phyloP scores from a whole-genome alignment of 495 filamentous ascomycete genomes.

The Tirmania nivea region DNA sequence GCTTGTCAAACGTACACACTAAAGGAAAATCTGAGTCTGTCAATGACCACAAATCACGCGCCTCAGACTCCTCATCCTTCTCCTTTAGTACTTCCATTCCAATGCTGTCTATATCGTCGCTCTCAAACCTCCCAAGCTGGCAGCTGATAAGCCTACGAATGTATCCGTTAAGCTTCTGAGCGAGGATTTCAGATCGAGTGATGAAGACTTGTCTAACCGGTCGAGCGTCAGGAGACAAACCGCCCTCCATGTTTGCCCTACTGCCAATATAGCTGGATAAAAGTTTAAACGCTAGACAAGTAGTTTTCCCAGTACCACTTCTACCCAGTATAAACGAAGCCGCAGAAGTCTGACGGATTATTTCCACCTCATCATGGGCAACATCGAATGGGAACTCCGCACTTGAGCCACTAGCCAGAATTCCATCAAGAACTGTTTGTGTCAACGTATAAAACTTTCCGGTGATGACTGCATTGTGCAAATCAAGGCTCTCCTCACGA shows the following conservation, averaged over 20 bases:
- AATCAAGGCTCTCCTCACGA: neutral
- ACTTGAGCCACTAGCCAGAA: conserved; percentile 3
- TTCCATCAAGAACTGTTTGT: conserved; percentile 17
- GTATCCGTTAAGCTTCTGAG: conserved; percentile 21
- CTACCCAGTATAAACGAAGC: conserved; percentile 24
- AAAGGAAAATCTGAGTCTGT: conserved; percentile 22
- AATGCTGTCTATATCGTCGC: neutral
- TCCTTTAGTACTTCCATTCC: neutral
- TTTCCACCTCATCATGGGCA: conserved; percentile 19
- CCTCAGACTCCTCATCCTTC: conserved; percentile 5
- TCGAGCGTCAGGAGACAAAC: neutral
- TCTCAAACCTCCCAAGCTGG: neutral
- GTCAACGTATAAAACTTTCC: conserved; percentile 25
- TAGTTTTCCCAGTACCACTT: conserved; percentile 29
- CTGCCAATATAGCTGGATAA: conserved; percentile 13
- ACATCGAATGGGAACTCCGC: conserved; percentile 25
- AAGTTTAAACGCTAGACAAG: conserved; percentile 25
- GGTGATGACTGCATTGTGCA: conserved; percentile 2
- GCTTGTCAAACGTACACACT: conserved; percentile 24
- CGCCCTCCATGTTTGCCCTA: neutral
- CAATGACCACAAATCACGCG: conserved; percentile 13
- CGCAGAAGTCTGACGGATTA: conserved; percentile 20
- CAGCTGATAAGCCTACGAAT: conserved; percentile 19
- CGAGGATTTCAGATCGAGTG: conserved; percentile 22
- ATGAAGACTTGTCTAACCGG: conserved; percentile 21